A percentile compares a stretch with the other conserved stretches of the same genome.
These are phyloP conservation scores for Colletotrichum endophyticum DNA, from an alignment of 2,329 filamentous ascomycete species.

Conservation along the genomic window DNA sequence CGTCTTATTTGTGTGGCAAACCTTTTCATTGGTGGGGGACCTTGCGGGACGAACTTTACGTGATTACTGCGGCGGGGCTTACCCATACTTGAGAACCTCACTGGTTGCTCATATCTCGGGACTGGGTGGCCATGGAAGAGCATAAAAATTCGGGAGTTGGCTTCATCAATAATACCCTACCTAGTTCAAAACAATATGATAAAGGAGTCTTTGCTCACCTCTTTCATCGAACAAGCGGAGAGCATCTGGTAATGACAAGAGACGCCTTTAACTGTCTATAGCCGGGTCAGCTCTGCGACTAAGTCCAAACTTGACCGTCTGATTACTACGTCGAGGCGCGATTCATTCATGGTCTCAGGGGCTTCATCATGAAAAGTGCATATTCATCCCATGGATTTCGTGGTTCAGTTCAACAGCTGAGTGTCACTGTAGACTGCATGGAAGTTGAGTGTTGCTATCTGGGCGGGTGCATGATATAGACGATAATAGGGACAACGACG, in stretches of 20 bases:
- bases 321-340: background rate
- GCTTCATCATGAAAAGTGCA: background rate
- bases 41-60: accelerated
- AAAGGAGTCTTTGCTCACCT: background rate
- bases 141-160: background rate
- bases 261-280: background rate
- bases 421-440: background rate
- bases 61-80: background rate
- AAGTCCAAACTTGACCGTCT: accelerated
- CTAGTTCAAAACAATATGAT: background rate
- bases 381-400: too few relatives aligned
- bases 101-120: accelerated
- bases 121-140: accelerated
- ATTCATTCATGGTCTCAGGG: accelerated
- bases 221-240: accelerated
- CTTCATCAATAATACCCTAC: background rate
- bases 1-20: background rate
- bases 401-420: background rate
- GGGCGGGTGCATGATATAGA: too few relatives aligned
- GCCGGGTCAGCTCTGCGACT: accelerated
- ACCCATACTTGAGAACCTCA: background rate
- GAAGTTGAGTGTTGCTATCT: too few relatives aligned
- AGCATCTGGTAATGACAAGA: background rate
- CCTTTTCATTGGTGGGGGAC: background rate
- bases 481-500: too few relatives aligned